Conservation (phyloP, 805 yeast genomes). For the Yarrowia bubula region DNA sequence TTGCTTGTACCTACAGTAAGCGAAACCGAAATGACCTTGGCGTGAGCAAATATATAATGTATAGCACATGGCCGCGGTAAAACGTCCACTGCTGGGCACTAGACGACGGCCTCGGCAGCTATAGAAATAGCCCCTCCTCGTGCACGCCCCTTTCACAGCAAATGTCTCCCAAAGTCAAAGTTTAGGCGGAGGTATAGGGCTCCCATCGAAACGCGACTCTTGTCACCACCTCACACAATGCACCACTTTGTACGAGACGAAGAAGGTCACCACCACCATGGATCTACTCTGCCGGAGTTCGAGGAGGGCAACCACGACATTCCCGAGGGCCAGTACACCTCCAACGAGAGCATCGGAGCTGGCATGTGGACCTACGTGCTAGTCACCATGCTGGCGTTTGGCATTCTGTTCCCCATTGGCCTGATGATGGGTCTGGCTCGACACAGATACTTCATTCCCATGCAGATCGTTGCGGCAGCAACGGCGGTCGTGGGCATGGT, state of each 20-base stretch:
- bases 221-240: slow-evolving; percentile 12
- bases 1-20: not conserved
- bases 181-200: not conserved
- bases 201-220: not conserved
- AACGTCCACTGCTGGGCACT: too few species aligned
- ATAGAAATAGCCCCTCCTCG: not conserved
- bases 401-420: slow-evolving; percentile 43
- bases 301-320: slow-evolving; percentile 25
- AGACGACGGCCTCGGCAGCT: too few species aligned
- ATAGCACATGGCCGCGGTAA: not conserved
- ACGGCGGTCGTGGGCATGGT: slow-evolving; percentile 42
- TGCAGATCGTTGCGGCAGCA: slow-evolving; percentile 40
- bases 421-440: slow-evolving; percentile 43
- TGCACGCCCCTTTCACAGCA: not conserved
- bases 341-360: slow-evolving; percentile 26
- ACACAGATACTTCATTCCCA: slow-evolving; percentile 41
- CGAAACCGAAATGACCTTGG: not conserved
- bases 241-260: slow-evolving; percentile 22
- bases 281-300: slow-evolving; percentile 17
- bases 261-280: slow-evolving; percentile 25
- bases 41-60: not conserved
- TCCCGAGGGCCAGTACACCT: slow-evolving; percentile 21
- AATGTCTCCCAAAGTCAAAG: slow-evolving; percentile 7
- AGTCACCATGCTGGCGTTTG: slow-evolving; percentile 41
- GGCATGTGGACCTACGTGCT: slow-evolving; percentile 39